A percentile compares a stretch with the other conserved stretches of the same genome.
These are phyloP conservation scores for Scheffersomyces parashehatae DNA, from an alignment of 1,139 yeast species.

Conservation along the genomic window DNA sequence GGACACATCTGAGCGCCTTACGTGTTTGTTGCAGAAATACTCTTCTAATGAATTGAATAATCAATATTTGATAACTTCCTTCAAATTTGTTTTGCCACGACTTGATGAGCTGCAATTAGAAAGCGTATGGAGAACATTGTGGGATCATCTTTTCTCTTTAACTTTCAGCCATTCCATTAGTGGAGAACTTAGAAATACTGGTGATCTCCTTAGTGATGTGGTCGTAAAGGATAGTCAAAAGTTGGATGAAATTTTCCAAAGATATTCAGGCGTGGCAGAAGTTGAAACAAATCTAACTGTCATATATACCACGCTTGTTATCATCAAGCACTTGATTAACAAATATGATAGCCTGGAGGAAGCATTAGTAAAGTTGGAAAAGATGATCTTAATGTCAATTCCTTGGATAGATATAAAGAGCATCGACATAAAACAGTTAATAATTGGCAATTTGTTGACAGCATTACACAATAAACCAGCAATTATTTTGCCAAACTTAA, in stretches of 20 bases:
- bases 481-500: slow-evolving; percentile 12
- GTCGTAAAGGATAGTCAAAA: slow-evolving; percentile 5
- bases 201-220: slow-evolving; percentile 14
- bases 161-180: slow-evolving; percentile 12
- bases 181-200: slow-evolving; percentile 15
- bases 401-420: slow-evolving; percentile 23
- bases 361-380: slow-evolving; percentile 15
- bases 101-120: slow-evolving; percentile 7
- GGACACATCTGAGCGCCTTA: slow-evolving; percentile 19
- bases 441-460: slow-evolving; percentile 60
- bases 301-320: slow-evolving; percentile 33
- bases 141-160: slow-evolving; percentile 8
- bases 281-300: slow-evolving; percentile 12
- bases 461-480: slow-evolving; percentile 50
- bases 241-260: slow-evolving; percentile 14
- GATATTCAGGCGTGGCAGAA: slow-evolving; percentile 13
- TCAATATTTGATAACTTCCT: slow-evolving; percentile 10
- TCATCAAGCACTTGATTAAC: slow-evolving; percentile 34
- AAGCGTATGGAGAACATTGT: slow-evolving; percentile 13
- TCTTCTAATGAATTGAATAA: not conserved
- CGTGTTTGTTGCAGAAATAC: not conserved
- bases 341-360: slow-evolving; percentile 13
- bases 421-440: slow-evolving; percentile 53
- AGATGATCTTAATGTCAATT: slow-evolving; percentile 8
- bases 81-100: slow-evolving; percentile 8